These are phyloP conservation scores for Solanum pinnatisectum DNA, from an alignment of 257 asterid genomes.

Conservation along the genomic window DNA sequence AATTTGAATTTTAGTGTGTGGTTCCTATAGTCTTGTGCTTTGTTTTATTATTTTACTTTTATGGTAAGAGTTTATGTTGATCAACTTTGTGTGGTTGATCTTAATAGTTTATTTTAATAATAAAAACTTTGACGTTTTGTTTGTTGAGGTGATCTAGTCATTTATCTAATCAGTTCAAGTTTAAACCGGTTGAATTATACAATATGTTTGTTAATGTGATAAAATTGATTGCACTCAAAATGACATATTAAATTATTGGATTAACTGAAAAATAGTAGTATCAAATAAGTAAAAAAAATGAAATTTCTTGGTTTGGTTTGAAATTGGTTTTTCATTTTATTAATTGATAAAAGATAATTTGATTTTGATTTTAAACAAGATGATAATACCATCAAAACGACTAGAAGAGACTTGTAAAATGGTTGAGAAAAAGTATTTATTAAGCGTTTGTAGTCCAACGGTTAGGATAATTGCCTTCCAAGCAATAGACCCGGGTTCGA, in stretches of 20 bases:
- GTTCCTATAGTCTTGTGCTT: neutral
- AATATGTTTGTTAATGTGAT: neutral
- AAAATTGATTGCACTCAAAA: neutral
- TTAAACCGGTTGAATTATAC: neutral
- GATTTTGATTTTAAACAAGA: neutral
- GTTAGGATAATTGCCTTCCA: constrained; percentile 98
- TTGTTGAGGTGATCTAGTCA: neutral
- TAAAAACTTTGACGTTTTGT: neutral
- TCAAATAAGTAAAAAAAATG: too few relatives aligned
- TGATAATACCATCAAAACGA: too few relatives aligned
- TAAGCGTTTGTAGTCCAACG: neutral
- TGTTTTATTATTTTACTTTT: neutral
- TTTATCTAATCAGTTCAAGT: neutral
- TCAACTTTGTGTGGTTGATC: neutral
- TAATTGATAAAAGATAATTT: neutral
- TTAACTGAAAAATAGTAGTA: neutral
- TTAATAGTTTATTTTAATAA: neutral
- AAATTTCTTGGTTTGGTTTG: neutral
- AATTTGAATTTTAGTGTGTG: too few relatives aligned
- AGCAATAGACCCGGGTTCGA: constrained; percentile 99
- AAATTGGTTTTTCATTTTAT: neutral
- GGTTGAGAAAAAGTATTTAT: too few relatives aligned
- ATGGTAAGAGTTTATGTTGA: neutral
- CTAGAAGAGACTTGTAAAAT: too few relatives aligned
- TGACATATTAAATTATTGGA: neutral